Evolutionary conservation across 2,329 filamentous ascomycete genomes (phyloP).

Genomic region (Venturia asperata): DNA sequence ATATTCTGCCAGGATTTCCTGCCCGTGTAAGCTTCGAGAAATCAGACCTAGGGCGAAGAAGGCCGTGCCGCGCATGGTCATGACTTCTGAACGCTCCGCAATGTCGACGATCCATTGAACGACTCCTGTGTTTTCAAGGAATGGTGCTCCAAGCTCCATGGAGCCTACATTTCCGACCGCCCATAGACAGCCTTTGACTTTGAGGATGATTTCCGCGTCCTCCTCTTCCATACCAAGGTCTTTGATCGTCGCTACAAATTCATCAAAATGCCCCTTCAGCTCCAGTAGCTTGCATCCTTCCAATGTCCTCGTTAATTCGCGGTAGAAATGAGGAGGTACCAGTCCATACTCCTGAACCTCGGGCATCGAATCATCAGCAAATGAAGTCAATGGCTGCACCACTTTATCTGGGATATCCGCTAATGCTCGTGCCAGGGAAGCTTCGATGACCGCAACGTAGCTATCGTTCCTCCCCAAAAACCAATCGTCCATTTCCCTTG

Average conservation of each 20-base stretch:
- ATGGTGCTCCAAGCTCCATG: constrained; percentile 93
- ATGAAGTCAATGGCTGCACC: constrained; percentile 31
- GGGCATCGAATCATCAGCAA: constrained; percentile 38
- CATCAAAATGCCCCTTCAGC: constrained; percentile 92
- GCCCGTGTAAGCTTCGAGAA: constrained; percentile 81
- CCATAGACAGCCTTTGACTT: constrained; percentile 96
- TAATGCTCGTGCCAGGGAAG: constrained; percentile 84
- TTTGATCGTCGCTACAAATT: constrained; percentile 82
- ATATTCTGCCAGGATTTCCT: constrained; percentile 81
- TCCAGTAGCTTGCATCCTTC: constrained; percentile 86
- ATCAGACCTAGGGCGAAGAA: constrained; percentile 94
- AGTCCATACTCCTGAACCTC: constrained; percentile 45
- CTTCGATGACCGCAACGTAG: constrained; percentile 92
- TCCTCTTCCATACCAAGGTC: constrained; percentile 80
- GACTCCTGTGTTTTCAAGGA: constrained; percentile 83
- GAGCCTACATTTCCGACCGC: constrained; percentile 96
- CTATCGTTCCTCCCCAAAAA: constrained; percentile 92
- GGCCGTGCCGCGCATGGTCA: constrained; percentile 89
- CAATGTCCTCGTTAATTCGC: constrained; percentile 83
- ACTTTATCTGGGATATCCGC: constrained; percentile 45
- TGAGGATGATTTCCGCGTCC: constrained; percentile 77
- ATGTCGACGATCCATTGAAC: constrained; percentile 82
- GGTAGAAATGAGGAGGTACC: constrained; percentile 96
- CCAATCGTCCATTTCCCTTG: constrained; percentile 99
- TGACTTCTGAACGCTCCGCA: constrained; percentile 77